Evolutionary conservation across 208 protist genomes (phyloP), one percentile per base, ranked within the genome.

Genomic region (Leptomonas pyrrhocoris): DNA sequence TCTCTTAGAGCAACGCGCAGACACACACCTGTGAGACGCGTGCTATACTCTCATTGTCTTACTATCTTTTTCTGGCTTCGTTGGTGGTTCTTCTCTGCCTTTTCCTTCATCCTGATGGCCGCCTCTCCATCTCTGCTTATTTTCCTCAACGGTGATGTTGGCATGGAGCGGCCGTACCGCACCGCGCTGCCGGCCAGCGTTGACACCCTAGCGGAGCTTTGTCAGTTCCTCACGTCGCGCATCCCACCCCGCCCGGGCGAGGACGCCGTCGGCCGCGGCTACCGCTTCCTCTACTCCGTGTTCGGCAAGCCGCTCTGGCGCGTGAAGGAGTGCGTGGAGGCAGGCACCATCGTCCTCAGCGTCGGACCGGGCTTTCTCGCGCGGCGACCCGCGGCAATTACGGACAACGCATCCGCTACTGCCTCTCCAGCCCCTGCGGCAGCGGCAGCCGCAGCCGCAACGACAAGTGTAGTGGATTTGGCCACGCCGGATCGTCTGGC

Each of bases 231-330:
- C 13, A 90, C 83, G 9, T 25, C 36, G 4, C 59, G 71, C 12
- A 76, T 95, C 18, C 73, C 85, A 11, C 75, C 62, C 0, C 71
- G 76, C 1, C 74, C 58, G 0, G 73, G 54, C 23, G 64, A 72
- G 8, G 75, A 80, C 42, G 40, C 63, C 36, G 56, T 57, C 13
- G 81, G 73, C 0, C 56, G 68, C 5, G 79, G 90, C 11, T 88
- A 89, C 62, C 84, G 87, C 28, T 95, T 95, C 62, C 79, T 93
- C 8, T 95, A 95, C 78, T 83, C 77, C 13, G 28, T 87, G 11
- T 53, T 53, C 1, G 90, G 90, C 23, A 83, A 77, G 58, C 85
- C 90, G 16, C 81, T 95, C 15, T 93, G 87, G 85, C 84, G 84
- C 9, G 90, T 93, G 27, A 64, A 67, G 58, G 90, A 91, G 64